phyloP scores from a whole-genome alignment of 106 monocot genomes.

The Acorus calamus region DNA sequence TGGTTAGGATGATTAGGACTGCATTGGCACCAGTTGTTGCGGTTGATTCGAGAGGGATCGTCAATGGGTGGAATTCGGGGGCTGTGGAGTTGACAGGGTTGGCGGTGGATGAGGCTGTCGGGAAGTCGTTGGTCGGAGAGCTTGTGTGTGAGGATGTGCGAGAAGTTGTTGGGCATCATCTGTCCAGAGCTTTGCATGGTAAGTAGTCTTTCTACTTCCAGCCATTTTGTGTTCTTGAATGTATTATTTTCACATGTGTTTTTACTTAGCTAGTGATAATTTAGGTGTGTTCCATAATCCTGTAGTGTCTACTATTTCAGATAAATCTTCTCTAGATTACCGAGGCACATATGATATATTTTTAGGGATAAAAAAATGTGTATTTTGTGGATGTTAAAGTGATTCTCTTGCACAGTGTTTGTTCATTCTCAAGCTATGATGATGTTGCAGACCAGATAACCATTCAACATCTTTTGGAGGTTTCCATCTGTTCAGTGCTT shows the following conservation, averaged over 20 bases:
- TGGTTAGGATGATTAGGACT: slow-evolving; percentile 94
- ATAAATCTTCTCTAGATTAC: not conserved
- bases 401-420: no score
- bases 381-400: no score
- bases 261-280: no score
- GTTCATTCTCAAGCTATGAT: no score
- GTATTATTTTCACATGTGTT: no score
- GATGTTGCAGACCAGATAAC: no score
- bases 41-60: slow-evolving; percentile 54
- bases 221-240: no score
- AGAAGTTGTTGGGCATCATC: not conserved
- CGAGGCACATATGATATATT: no score
- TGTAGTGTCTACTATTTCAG: not conserved
- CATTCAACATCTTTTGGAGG: no score
- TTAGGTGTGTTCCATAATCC: no score
- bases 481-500: no score
- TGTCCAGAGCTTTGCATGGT: not conserved
- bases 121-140: not conserved
- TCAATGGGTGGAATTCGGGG: slow-evolving; percentile 96
- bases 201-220: not conserved
- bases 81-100: slow-evolving; percentile 72
- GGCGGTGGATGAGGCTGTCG: slow-evolving; percentile 68
- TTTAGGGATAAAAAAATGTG: no score
- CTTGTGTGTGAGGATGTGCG: not conserved
- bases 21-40: slow-evolving; percentile 86